Percentiles rank a stretch among this genome's conserved stretches.
Conservation (phyloP, 2,329 filamentous ascomycete genomes). For the Ramularia collo-cygni region DNA sequence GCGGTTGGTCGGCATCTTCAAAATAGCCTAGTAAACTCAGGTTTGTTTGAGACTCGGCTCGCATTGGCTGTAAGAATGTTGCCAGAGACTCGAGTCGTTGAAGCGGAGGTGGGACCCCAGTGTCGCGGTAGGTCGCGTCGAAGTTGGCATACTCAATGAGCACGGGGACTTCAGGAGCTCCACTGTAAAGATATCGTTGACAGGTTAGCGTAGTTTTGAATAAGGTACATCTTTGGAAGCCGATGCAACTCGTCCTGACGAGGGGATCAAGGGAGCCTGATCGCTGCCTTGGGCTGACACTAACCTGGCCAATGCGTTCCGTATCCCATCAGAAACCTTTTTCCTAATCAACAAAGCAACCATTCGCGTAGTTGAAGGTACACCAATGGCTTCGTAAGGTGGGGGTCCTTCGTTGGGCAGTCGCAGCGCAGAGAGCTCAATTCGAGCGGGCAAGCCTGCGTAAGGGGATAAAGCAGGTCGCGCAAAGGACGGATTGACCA, state of each 20-base stretch:
- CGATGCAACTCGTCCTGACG: too few relatives aligned
- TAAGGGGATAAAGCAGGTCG: constrained; percentile 28
- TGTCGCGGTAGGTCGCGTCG: constrained; percentile 41
- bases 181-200: too few relatives aligned
- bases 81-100: constrained; percentile 39
- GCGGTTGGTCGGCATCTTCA: constrained; percentile 61
- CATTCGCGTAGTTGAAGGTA: constrained; percentile 38
- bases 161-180: constrained; percentile 43
- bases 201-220: too few relatives aligned
- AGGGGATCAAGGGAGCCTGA: too few relatives aligned
- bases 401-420: constrained; percentile 43
- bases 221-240: too few relatives aligned
- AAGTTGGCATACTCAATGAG: constrained; percentile 63
- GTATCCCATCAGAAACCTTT: constrained; percentile 24
- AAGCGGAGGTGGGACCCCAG: constrained; percentile 41
- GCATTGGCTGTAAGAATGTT: constrained; percentile 25
- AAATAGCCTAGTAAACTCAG: constrained; percentile 63
- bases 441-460: constrained; percentile 36
- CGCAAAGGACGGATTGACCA: constrained; percentile 34
- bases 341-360: constrained; percentile 36
- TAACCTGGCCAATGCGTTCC: constrained; percentile 31
- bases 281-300: too few relatives aligned
- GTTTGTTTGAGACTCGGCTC: constrained; percentile 29
- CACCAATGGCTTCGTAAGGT: constrained; percentile 42
- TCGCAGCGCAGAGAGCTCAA: constrained; percentile 37